Evolutionary conservation across 1,284 basidiomycete species (phyloP), one percentile per base, ranked within the genome.

Genomic region (Marasmius sp.): DNA sequence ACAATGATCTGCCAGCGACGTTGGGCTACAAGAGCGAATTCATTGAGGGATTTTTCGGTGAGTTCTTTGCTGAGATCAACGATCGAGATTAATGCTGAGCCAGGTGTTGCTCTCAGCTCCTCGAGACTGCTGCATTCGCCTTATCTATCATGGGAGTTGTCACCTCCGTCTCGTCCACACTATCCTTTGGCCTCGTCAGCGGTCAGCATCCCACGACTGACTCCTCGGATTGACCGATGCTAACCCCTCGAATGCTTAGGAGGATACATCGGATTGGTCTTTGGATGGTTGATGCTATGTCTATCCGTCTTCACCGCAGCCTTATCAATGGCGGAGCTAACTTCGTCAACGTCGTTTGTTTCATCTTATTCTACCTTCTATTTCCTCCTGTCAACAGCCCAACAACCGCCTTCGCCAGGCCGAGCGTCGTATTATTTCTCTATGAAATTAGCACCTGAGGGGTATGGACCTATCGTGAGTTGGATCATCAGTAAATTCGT

Each of bases 21-120:
- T 80, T 91, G 38, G 90, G 91, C 1, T 92, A 92, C 74, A 90
- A 82, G 76, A 81, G 84, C 69, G 89, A 91, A 72, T 92, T 92
- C 73, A 86, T n/a, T 79, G 68, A 84, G 90, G 57, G 88, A 92
- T 71, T 92, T 92, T 70, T 88, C 89, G 62, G 88, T 90, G 65
- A 66, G 83, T 65, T 53, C 20, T 20, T 37, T 45, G 38, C n/a
- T 22, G 20, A 12, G 38, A 16, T n/a, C 18, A 39, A 18, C 53
- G 16, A 39, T 6, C 57, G 58, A 5, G 56, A 7, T 39, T 5
- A 20, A 38, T 37, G 60, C 2, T 55, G 27, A 36, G 9, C 20
- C 9, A n/a, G 18, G 27, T 18, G 18, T 52, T 0, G 41, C 6
- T 18, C 20, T 20, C 69, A 87, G 87, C 75, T 83, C 57, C 65